These are phyloP conservation scores for Acrodontium crateriforme DNA, from an alignment of 2,329 filamentous ascomycete genomes.

Conservation along the genomic window DNA sequence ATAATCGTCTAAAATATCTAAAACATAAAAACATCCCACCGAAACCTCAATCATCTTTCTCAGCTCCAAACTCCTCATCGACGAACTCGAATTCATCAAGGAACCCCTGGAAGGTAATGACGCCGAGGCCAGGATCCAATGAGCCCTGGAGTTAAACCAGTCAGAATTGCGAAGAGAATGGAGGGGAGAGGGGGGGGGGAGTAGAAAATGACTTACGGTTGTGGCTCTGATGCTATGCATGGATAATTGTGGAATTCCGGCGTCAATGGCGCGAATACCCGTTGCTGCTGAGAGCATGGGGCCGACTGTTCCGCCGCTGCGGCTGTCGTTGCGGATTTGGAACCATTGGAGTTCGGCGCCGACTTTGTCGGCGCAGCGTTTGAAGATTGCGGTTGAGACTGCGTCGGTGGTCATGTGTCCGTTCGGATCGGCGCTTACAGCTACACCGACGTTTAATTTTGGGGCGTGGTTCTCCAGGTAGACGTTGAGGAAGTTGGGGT, in stretches of 20 bases:
- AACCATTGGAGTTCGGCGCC: slow-evolving; percentile 68
- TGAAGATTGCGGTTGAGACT: slow-evolving; percentile 67
- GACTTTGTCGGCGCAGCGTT: slow-evolving; percentile 61
- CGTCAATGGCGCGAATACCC: slow-evolving; percentile 73
- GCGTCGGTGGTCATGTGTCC: slow-evolving; percentile 94
- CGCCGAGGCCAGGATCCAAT: slow-evolving; percentile 74
- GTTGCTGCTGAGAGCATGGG: slow-evolving; percentile 72
- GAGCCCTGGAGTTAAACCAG: too few species aligned
- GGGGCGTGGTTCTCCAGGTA: slow-evolving; percentile 82
- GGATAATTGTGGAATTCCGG: slow-evolving; percentile 77
- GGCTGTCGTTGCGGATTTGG: slow-evolving; percentile 85
- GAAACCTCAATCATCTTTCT: slow-evolving; percentile 9
- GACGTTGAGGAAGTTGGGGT: slow-evolving; percentile 77
- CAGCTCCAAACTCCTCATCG: slow-evolving; percentile 57
- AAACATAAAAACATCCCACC: too few species aligned
- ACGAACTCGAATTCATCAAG: slow-evolving; percentile 75
- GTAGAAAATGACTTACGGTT: too few species aligned
- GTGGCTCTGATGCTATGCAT: slow-evolving; percentile 92
- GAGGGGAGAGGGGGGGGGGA: too few species aligned
- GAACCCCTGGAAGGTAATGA: slow-evolving; percentile 80
- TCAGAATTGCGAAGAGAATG: too few species aligned
- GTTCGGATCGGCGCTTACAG: slow-evolving; percentile 69
- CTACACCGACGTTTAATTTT: slow-evolving; percentile 74
- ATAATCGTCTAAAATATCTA: too few species aligned
- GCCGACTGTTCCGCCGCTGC: slow-evolving; percentile 88